Conservation (phyloP, 2,329 filamentous ascomycete genomes). For the Emydomyces testavorans region DNA sequence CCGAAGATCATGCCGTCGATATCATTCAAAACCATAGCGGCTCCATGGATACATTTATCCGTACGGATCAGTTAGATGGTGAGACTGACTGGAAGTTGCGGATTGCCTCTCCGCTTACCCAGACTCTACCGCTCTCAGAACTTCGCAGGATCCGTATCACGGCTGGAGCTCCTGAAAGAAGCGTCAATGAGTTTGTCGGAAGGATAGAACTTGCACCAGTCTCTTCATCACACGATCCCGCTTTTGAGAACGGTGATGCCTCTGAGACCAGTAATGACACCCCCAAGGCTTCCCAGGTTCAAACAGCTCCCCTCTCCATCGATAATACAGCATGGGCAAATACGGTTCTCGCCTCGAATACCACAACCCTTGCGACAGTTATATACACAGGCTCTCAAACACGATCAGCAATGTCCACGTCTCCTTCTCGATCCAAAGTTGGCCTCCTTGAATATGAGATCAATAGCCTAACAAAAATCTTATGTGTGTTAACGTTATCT, state of each 20-base stretch:
- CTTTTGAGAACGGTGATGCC: constrained; percentile 23
- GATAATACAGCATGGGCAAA: constrained; percentile 99
- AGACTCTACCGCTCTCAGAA: constrained; percentile 61
- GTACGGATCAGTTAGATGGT: constrained; percentile 92
- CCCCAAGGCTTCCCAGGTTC: constrained; percentile 23
- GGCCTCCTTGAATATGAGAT: constrained; percentile 92
- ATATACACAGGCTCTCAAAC: constrained; percentile 93
- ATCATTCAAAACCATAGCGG: constrained; percentile 7
- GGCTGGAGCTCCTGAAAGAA: constrained; percentile 82
- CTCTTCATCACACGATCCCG: constrained; percentile 36
- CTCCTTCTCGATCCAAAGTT: constrained; percentile 82
- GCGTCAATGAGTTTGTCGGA: constrained; percentile 91
- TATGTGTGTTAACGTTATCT: constrained; percentile 76
- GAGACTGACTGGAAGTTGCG: constrained; percentile 98
- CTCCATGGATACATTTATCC: constrained; percentile 81
- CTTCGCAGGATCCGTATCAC: constrained; percentile 57
- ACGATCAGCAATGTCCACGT: constrained; percentile 83
- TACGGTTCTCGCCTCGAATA: constrained; percentile 89
- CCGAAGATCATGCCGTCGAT: background rate
- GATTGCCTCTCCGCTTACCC: constrained; percentile 73
- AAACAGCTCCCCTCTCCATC: constrained; percentile 67
- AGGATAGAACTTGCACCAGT: constrained; percentile 61
- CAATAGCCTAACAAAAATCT: constrained; percentile 90
- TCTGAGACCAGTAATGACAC: background rate
- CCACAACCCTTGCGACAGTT: constrained; percentile 74